A percentile compares a stretch with the other conserved stretches of the same genome.
Evolutionary conservation across 305 asterid species (phyloP).

Genomic region (Caryopteris hybrid): DNA sequence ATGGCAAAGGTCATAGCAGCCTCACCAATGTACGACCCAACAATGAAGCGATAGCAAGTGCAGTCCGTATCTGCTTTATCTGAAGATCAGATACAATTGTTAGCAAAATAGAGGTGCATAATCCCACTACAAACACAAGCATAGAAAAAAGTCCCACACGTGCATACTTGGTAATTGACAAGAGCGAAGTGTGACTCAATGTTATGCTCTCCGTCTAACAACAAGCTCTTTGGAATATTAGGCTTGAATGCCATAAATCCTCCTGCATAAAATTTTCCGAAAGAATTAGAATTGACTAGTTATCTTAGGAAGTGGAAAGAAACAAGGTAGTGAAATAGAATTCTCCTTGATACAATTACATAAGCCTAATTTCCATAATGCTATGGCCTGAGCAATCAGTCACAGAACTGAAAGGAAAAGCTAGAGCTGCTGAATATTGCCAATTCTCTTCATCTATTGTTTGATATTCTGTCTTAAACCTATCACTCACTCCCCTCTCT

Average conservation of each 20-base stretch:
- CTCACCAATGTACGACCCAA: constrained; percentile 93
- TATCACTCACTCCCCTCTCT: neutral
- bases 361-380: constrained; percentile 14
- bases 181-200: constrained; percentile 87
- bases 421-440: neutral
- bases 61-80: constrained; percentile 94
- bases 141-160: too few species aligned
- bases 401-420: neutral
- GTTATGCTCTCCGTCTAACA: constrained; percentile 85
- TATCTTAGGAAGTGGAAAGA: constrained; percentile 9
- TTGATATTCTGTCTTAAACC: neutral
- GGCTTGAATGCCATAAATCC: constrained; percentile 88
- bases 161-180: constrained; percentile 91
- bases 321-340: constrained; percentile 3
- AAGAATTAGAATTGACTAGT: constrained; percentile 15
- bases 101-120: constrained; percentile 17
- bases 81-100: constrained; percentile 35
- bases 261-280: constrained; percentile 52
- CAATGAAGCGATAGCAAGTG: constrained; percentile 86
- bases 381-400: constrained; percentile 8
- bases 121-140: neutral
- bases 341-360: neutral
- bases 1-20: constrained; percentile 16
- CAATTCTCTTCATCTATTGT: neutral
- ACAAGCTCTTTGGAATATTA: constrained; percentile 74